A percentile compares a stretch with the other conserved stretches of the same genome.
phyloP scores from a whole-genome alignment of 352 stramenopile genomes.

The Lagenidium sp. region DNA sequence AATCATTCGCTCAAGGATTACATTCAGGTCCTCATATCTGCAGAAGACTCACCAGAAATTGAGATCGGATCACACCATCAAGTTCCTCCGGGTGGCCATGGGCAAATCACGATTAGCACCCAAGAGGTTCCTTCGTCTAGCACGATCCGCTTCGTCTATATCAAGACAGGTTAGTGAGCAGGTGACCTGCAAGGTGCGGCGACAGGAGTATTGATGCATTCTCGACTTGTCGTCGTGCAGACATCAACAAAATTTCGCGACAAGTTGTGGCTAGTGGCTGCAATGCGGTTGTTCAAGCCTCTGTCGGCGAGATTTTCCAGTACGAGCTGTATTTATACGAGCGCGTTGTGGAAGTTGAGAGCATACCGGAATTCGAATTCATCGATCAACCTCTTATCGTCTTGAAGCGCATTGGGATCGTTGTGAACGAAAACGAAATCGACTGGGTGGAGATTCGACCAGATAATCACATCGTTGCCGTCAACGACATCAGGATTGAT shows the following conservation, averaged over 20 bases:
- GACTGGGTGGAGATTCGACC: slow-evolving; percentile 72
- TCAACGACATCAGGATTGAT: slow-evolving; percentile 83
- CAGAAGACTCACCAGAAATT: slow-evolving; percentile 62
- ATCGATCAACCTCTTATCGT: slow-evolving; percentile 81
- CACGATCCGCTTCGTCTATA: slow-evolving; percentile 78
- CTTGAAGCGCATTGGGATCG: slow-evolving; percentile 79
- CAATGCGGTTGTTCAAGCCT: slow-evolving; percentile 76
- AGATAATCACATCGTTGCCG: slow-evolving; percentile 82
- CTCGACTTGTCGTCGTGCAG: slow-evolving; percentile 9
- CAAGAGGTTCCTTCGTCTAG: slow-evolving; percentile 54
- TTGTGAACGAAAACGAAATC: slow-evolving; percentile 56
- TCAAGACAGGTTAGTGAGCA: slow-evolving; percentile 65
- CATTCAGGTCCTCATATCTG: slow-evolving; percentile 74
- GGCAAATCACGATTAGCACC: slow-evolving; percentile 72
- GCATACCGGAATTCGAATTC: slow-evolving; percentile 80
- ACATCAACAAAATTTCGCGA: slow-evolving; percentile 81
- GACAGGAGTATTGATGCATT: not conserved
- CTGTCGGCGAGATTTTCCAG: slow-evolving; percentile 83
- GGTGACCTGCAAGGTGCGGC: no score
- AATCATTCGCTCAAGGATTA: slow-evolving; percentile 82
- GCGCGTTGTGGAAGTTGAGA: slow-evolving; percentile 83
- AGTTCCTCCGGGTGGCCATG: slow-evolving; percentile 45
- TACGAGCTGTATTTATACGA: slow-evolving; percentile 85
- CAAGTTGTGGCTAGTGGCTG: slow-evolving; percentile 80
- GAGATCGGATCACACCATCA: slow-evolving; percentile 75